Evolutionary conservation across 2,329 filamentous ascomycete genomes (phyloP), one percentile per base, ranked within the genome.

Genomic region (Fusarium mundagurra): DNA sequence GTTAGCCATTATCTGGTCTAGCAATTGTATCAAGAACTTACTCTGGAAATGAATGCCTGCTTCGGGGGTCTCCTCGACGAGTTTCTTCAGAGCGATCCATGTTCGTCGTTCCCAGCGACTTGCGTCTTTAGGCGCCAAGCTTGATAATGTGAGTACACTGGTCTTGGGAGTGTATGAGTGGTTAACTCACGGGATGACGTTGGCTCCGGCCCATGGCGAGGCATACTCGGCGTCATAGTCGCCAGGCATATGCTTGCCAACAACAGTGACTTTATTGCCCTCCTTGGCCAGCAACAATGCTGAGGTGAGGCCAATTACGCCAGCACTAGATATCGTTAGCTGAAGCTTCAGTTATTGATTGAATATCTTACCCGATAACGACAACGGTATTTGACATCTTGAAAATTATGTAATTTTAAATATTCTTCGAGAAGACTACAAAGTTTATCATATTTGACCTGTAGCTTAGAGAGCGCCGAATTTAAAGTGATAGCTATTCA

Each of bases 221-320:
- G 94, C 92, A 81, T 98, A 98, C 85, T 97, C 93, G 73, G 95
- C 92, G 75, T 96, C 93, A 81, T 95, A 96, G 84, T 98, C 95
- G 33, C 95, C 95, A 0, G 95, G 95, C 92, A 98, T 96, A 80
- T 97, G 93, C 79, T 96, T 97, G 9, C 94, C 92, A 31, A 94
- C 85, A 36, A 97, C 86, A 0, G 93, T 95, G 73, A 97, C 81
- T n/a, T 69, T 80, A 64, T 87, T 85, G 14, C 78, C 80, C 58
- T 83, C 81, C 71, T 82, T 85, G 14, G 87, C 83, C 33, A 89
- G 81, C 39, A 87, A 75, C 41, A 88, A 78, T 1, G 87, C 87
- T 55, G 85, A 84, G 22, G 87, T 89, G 61, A 89, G 82, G 62
- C 87, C 87, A 34, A 83, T 84, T 27, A 89, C 87, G 34, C 87